A percentile compares a stretch with the other conserved stretches of the same genome.
Evolutionary conservation across 768 basidiomycete species (phyloP).

Genomic region (Rhodosporidiobolus odoratus): DNA sequence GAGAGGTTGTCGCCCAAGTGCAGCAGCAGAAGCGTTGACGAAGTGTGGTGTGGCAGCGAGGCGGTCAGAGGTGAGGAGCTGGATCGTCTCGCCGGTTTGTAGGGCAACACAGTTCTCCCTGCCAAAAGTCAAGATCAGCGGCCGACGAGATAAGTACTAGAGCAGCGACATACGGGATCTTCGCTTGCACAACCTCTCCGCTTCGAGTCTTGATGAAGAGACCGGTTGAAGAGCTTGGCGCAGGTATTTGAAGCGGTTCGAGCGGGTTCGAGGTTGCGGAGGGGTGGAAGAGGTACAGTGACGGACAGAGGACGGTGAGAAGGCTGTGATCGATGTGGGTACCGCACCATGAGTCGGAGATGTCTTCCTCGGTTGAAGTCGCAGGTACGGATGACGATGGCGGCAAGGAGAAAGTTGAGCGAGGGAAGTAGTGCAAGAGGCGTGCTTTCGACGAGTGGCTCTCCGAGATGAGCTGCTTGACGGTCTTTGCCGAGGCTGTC

Average conservation of each 20-base stretch:
- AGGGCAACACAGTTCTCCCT: constrained; percentile 69
- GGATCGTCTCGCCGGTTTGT: constrained; percentile 93
- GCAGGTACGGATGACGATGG: background rate
- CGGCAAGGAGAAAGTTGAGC: background rate
- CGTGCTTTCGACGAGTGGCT: constrained; percentile 86
- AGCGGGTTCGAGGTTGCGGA: constrained; percentile 47
- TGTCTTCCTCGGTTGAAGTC: constrained; percentile 40
- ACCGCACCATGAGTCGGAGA: constrained; percentile 83
- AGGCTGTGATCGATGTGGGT: constrained; percentile 80
- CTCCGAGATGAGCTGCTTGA: constrained; percentile 64
- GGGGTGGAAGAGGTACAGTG: constrained; percentile 68
- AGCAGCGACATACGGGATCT: constrained; percentile 60
- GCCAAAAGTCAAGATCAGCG: background rate
- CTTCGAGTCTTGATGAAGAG: constrained; percentile 85
- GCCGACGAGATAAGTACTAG: constrained; percentile 34
- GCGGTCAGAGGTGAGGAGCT: constrained; percentile 73
- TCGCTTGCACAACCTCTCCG: constrained; percentile 70
- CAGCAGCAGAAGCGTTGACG: constrained; percentile 58
- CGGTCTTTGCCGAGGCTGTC: constrained; percentile 51
- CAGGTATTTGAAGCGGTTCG: constrained; percentile 49
- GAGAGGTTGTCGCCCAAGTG: constrained; percentile 14
- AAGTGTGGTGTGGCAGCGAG: constrained; percentile 92
- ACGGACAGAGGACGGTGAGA: constrained; percentile 87
- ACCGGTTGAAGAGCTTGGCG: constrained; percentile 73
- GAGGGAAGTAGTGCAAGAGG: constrained; percentile 92